Percentiles rank a stretch among this genome's conserved stretches.
These are phyloP conservation scores for Phaeotremella fagi DNA, from an alignment of 768 basidiomycete genomes.

Conservation along the genomic window DNA sequence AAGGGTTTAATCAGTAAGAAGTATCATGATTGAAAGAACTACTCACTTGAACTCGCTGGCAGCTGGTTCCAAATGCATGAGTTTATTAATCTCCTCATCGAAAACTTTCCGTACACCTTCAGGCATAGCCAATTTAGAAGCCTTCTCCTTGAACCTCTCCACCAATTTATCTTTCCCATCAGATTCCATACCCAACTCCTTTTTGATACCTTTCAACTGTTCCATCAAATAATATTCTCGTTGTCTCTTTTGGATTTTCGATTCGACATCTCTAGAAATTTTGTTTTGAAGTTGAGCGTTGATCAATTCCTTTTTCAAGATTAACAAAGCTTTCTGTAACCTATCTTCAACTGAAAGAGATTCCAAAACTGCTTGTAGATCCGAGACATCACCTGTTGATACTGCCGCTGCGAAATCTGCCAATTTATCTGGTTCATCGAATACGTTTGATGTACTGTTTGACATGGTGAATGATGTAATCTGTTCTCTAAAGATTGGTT, in stretches of 20 bases:
- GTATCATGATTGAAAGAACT: neutral
- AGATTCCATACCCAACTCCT: constrained; percentile 89
- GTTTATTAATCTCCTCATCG: constrained; percentile 89
- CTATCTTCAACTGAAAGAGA: constrained; percentile 79
- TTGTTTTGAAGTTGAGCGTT: constrained; percentile 93
- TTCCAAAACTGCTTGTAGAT: constrained; percentile 90
- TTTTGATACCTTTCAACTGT: constrained; percentile 92
- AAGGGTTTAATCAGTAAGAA: neutral
- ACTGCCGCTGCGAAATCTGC: constrained; percentile 97
- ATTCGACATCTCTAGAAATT: constrained; percentile 85
- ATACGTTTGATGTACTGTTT: constrained; percentile 85
- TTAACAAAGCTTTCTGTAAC: constrained; percentile 79
- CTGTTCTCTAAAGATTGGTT: constrained; percentile 96
- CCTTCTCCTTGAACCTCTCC: constrained; percentile 85
- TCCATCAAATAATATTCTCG: constrained; percentile 95
- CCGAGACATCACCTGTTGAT: constrained; percentile 82
- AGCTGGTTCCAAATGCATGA: constrained; percentile 81
- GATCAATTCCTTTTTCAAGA: constrained; percentile 96
- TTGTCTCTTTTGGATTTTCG: constrained; percentile 89
- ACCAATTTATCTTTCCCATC: constrained; percentile 93
- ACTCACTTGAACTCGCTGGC: constrained; percentile 76
- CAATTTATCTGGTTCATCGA: constrained; percentile 94
- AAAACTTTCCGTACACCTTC: constrained; percentile 86
- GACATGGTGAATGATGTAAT: constrained; percentile 94
- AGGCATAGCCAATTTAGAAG: constrained; percentile 77